These are phyloP conservation scores for Trametes hirsuta DNA, from an alignment of 1,284 basidiomycete species.

Conservation along the genomic window DNA sequence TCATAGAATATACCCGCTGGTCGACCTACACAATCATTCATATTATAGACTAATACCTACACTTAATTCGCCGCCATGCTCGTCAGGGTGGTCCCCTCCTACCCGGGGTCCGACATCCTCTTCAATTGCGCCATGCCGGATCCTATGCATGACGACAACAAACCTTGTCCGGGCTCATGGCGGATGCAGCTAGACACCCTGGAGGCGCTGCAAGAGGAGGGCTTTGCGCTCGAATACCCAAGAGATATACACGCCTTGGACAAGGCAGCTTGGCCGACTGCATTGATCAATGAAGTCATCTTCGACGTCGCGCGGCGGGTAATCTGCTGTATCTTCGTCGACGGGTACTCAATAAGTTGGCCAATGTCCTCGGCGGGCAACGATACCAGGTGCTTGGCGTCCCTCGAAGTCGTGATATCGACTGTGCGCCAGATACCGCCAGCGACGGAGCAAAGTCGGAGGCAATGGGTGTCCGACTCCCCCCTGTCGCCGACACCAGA, in stretches of 20 bases:
- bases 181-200: slow-evolving; percentile 60
- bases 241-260: slow-evolving; percentile 63
- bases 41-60: slow-evolving; percentile 16
- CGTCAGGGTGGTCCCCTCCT: slow-evolving; percentile 63
- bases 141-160: slow-evolving; percentile 44
- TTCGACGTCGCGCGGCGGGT: slow-evolving; percentile 56
- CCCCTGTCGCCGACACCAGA: slow-evolving; percentile 11
- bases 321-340: slow-evolving; percentile 58
- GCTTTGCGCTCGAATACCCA: slow-evolving; percentile 37
- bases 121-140: slow-evolving; percentile 67
- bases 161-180: slow-evolving; percentile 59
- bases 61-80: slow-evolving; percentile 51
- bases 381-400: slow-evolving; percentile 41
- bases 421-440: slow-evolving; percentile 44
- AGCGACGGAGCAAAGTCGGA: background rate
- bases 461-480: slow-evolving; percentile 4
- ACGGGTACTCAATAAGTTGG: slow-evolving; percentile 56
- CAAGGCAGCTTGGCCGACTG: slow-evolving; percentile 59
- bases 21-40: slow-evolving; percentile 14
- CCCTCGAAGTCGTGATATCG: slow-evolving; percentile 51
- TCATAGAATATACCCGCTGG: slow-evolving; percentile 18
- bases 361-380: slow-evolving; percentile 35
- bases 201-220: slow-evolving; percentile 39
- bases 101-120: slow-evolving; percentile 65
- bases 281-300: slow-evolving; percentile 57